Evolutionary conservation across 2,329 filamentous ascomycete species (phyloP).

Genomic region (Fusarium dlaminii): DNA sequence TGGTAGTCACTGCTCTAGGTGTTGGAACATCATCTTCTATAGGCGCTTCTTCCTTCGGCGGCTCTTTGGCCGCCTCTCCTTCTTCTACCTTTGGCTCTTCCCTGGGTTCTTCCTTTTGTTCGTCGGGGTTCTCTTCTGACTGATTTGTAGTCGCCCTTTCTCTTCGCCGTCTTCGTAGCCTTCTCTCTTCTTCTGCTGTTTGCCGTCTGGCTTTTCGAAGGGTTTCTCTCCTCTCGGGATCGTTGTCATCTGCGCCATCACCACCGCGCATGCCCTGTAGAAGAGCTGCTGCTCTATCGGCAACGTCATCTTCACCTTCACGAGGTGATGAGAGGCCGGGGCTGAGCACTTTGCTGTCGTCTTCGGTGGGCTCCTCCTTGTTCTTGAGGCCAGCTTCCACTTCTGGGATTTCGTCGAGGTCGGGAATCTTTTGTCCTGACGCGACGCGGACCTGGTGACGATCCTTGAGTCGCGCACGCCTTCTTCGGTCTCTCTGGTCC

Average conservation of each 20-base stretch:
- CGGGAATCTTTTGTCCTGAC: slow-evolving; percentile 86
- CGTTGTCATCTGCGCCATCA: slow-evolving; percentile 63
- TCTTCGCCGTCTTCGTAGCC: slow-evolving; percentile 71
- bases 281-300: slow-evolving; percentile 83
- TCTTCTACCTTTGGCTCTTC: slow-evolving; percentile 20
- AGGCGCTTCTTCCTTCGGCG: slow-evolving; percentile 16
- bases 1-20: slow-evolving; percentile 28
- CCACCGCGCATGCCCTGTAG: slow-evolving; percentile 83
- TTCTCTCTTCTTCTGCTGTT: slow-evolving; percentile 81
- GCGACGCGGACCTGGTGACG: slow-evolving; percentile 89
- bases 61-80: slow-evolving; percentile 22
- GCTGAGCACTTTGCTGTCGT: slow-evolving; percentile 63
- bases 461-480: slow-evolving; percentile 89
- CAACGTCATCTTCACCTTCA: slow-evolving; percentile 75
- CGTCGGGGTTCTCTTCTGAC: slow-evolving; percentile 40
- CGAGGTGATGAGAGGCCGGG: slow-evolving; percentile 58
- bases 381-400: slow-evolving; percentile 54
- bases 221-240: slow-evolving; percentile 63
- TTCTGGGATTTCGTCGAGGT: slow-evolving; percentile 70
- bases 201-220: slow-evolving; percentile 71
- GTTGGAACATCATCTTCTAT: slow-evolving; percentile 33
- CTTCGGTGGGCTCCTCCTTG: slow-evolving; percentile 52
- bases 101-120: slow-evolving; percentile 35
- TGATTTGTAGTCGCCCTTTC: slow-evolving; percentile 62
- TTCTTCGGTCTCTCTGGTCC: slow-evolving; percentile 88